Conservation (phyloP, 345 rosid genomes). For the Excoecaria cochinchinensis region DNA sequence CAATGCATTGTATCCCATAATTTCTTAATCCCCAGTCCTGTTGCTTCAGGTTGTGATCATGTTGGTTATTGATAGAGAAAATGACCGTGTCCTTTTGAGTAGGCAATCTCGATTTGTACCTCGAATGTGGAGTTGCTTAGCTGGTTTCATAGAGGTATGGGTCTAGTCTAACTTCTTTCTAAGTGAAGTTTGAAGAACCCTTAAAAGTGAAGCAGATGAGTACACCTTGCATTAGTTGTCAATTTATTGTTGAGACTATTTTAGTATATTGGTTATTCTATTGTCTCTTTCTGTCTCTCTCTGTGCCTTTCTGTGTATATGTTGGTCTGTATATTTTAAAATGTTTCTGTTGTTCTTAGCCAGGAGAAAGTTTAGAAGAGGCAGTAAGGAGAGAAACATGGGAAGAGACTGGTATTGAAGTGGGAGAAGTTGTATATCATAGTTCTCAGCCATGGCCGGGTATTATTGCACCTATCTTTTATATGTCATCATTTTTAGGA, state of each 20-base stretch:
- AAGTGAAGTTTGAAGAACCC: not conserved
- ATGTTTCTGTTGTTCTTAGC: constrained; percentile 43
- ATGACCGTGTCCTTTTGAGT: constrained; percentile 76
- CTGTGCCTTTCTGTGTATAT: not conserved
- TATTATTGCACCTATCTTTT: constrained; percentile 24
- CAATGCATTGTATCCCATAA: constrained; percentile 4
- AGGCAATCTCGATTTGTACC: constrained; percentile 86
- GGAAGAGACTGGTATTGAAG: constrained; percentile 96
- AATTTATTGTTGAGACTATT: not conserved
- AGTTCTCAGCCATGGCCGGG: constrained; percentile 99
- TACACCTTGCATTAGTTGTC: not conserved
- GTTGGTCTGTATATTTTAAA: not conserved
- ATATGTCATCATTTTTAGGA: not conserved
- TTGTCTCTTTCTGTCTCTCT: not conserved
- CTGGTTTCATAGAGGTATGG: constrained; percentile 88
- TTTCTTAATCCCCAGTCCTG: constrained; percentile 17
- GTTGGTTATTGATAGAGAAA: constrained; percentile 86
- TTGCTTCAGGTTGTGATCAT: constrained; percentile 80
- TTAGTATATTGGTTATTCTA: not conserved
- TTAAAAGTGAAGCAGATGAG: not conserved
- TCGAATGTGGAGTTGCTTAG: constrained; percentile 96
- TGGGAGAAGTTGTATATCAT: constrained; percentile 85
- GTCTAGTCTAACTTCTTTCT: constrained; percentile 9
- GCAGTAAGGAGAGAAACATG: constrained; percentile 95
- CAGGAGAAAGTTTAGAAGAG: constrained; percentile 99